These are phyloP conservation scores for Rhizopus sp. DNA, from an alignment of 371 early-diverging fungal genomes.

Conservation along the genomic window DNA sequence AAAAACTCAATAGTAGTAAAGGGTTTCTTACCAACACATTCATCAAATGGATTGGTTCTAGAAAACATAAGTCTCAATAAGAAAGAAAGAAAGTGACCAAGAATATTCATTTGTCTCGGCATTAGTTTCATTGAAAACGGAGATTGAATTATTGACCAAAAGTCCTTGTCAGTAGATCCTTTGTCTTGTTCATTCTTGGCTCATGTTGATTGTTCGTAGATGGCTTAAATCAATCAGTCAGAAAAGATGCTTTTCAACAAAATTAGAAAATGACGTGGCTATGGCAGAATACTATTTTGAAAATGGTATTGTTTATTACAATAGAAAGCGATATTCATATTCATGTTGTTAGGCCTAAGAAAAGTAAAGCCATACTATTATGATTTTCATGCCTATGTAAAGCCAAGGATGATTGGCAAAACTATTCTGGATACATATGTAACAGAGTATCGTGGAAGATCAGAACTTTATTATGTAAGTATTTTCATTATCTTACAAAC, in stretches of 20 bases:
- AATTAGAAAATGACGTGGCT: constrained; percentile 14
- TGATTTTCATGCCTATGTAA: constrained; percentile 80
- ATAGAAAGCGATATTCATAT: neutral
- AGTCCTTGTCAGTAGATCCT: too few species aligned
- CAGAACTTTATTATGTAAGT: constrained; percentile 79
- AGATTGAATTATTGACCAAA: too few species aligned
- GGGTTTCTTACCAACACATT: constrained; percentile 56
- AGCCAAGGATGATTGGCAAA: constrained; percentile 88
- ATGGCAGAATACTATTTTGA: constrained; percentile 53
- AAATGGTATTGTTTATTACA: constrained; percentile 30
- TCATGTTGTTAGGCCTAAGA: constrained; percentile 57
- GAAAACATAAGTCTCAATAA: constrained; percentile 51
- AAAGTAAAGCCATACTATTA: constrained; percentile 85
- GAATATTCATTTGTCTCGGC: constrained; percentile 6
- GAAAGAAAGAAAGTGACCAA: constrained; percentile 7
- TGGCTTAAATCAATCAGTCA: neutral
- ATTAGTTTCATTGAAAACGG: neutral
- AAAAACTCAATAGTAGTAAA: neutral
- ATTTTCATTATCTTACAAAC: neutral
- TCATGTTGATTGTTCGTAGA: neutral
- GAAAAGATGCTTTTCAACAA: neutral
- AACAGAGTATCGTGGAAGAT: constrained; percentile 86
- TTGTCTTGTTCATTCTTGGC: too few species aligned
- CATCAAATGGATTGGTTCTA: constrained; percentile 62
- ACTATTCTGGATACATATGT: constrained; percentile 75